phyloP scores from a whole-genome alignment of 1,284 basidiomycete genomes.

The Sanghuangporus sanghuang region DNA sequence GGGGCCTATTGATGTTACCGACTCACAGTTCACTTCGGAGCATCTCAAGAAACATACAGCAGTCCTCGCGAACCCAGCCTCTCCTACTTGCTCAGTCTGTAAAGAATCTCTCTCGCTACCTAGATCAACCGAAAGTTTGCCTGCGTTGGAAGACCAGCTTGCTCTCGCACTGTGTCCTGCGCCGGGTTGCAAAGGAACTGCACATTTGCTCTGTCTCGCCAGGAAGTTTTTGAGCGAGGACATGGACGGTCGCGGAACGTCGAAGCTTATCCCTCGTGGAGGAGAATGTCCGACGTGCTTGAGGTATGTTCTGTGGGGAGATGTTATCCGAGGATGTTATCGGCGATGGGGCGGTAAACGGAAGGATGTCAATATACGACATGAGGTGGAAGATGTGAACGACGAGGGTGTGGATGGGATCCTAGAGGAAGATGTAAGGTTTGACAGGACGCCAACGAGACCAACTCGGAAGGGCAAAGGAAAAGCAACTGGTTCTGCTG shows the following conservation, averaged over 20 bases:
- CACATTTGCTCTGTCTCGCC: slow-evolving; percentile 72
- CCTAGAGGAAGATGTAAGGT: not conserved
- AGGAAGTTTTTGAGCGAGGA: slow-evolving; percentile 41
- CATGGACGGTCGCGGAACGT: slow-evolving; percentile 22
- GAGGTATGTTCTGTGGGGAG: slow-evolving; percentile 62
- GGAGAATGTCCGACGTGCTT: slow-evolving; percentile 57
- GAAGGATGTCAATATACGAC: slow-evolving; percentile 23
- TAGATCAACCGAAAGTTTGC: slow-evolving; percentile 33
- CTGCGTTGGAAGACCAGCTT: slow-evolving; percentile 50
- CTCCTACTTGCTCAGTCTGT: slow-evolving; percentile 36
- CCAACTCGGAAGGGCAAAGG: not conserved
- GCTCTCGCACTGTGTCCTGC: slow-evolving; percentile 47
- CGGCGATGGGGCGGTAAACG: slow-evolving; percentile 40
- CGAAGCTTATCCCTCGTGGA: slow-evolving; percentile 53
- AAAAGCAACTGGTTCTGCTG: not conserved
- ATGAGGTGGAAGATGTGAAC: slow-evolving; percentile 19
- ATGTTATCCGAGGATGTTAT: slow-evolving; percentile 65
- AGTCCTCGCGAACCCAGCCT: slow-evolving; percentile 31
- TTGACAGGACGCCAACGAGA: not conserved
- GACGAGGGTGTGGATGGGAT: not conserved
- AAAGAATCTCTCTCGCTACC: slow-evolving; percentile 27
- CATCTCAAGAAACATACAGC: slow-evolving; percentile 51
- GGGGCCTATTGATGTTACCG: slow-evolving; percentile 61
- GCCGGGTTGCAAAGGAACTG: slow-evolving; percentile 43
- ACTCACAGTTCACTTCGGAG: slow-evolving; percentile 49